phyloP scores from a whole-genome alignment of 2,329 filamentous ascomycete genomes.

The Penicillium sp. region DNA sequence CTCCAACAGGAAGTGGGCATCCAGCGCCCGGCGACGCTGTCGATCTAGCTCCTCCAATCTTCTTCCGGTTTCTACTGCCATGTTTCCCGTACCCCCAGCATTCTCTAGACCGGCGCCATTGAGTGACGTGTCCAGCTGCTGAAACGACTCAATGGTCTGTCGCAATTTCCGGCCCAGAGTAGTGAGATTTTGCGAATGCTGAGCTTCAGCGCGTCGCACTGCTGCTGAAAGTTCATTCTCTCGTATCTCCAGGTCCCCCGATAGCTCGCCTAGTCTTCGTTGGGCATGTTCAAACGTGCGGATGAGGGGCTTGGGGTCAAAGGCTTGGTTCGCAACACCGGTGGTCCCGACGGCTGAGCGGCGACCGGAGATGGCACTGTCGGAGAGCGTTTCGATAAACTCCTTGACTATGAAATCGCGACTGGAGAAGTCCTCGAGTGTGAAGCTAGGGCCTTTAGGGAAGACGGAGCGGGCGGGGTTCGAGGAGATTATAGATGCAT shows the following conservation, averaged over 20 bases:
- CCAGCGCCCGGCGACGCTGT: slow-evolving; percentile 82
- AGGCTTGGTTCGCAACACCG: slow-evolving; percentile 51
- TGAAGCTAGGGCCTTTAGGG: slow-evolving; percentile 77
- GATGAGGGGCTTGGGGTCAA: slow-evolving; percentile 96
- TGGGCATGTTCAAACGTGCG: slow-evolving; percentile 80
- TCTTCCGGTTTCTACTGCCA: slow-evolving; percentile 93
- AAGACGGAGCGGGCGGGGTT: slow-evolving; percentile 63
- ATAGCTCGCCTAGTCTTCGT: slow-evolving; percentile 50
- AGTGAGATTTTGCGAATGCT: slow-evolving; percentile 88
- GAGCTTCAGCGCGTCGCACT: slow-evolving; percentile 84
- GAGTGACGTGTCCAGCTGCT: slow-evolving; percentile 79
- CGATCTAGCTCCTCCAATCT: slow-evolving; percentile 90
- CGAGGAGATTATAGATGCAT: slow-evolving; percentile 40
- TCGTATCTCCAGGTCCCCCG: slow-evolving; percentile 79
- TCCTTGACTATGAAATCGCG: slow-evolving; percentile 98
- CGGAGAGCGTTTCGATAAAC: slow-evolving; percentile 90
- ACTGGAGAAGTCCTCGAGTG: slow-evolving; percentile 80
- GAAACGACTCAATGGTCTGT: slow-evolving; percentile 87
- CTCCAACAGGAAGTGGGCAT: slow-evolving; percentile 91
- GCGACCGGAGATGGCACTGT: slow-evolving; percentile 73
- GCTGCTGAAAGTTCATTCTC: slow-evolving; percentile 90
- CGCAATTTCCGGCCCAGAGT: slow-evolving; percentile 86
- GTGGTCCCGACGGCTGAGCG: slow-evolving; percentile 62
- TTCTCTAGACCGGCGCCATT: slow-evolving; percentile 56
- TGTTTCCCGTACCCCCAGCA: slow-evolving; percentile 65